These are phyloP conservation scores for Nemania sp. DNA, from an alignment of 2,329 filamentous ascomycete species.

Conservation along the genomic window DNA sequence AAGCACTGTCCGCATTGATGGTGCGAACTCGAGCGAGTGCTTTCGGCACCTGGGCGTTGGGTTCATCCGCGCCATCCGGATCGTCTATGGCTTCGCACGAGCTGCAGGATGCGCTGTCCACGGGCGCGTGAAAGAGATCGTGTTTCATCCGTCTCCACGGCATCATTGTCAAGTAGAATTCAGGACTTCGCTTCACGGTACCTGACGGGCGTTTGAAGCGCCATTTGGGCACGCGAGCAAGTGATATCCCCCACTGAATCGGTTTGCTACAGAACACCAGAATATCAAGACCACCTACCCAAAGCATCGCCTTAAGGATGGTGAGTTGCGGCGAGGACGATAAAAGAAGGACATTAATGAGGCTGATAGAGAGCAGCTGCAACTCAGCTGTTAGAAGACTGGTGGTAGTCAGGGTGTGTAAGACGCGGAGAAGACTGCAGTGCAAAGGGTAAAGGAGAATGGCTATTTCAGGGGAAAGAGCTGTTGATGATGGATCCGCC, in stretches of 20 bases:
- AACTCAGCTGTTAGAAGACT: conserved; percentile 87
- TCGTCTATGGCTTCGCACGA: conserved; percentile 42
- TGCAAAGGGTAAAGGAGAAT: conserved; percentile 81
- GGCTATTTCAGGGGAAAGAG: conserved; percentile 60
- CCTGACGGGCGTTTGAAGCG: conserved; percentile 69
- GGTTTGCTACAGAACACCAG: conserved; percentile 75
- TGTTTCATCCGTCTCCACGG: conserved; percentile 55
- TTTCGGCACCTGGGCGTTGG: conserved; percentile 12
- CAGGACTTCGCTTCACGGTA: conserved; percentile 42
- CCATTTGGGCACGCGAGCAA: conserved; percentile 91
- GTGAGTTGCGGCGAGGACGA: conserved; percentile 80
- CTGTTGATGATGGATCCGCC: conserved; percentile 23
- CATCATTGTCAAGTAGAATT: conserved; percentile 47
- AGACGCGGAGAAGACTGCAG: conserved; percentile 71
- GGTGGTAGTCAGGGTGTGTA: conserved; percentile 84
- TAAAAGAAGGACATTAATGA: conserved; percentile 81
- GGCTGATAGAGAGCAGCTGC: conserved; percentile 78
- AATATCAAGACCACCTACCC: conserved; percentile 78
- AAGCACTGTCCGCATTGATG: conserved; percentile 24
- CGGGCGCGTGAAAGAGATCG: conserved; percentile 40
- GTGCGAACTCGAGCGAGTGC: conserved; percentile 30
- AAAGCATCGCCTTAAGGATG: conserved; percentile 84
- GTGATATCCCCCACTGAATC: conserved; percentile 79
- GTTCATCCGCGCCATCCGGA: conserved; percentile 35
- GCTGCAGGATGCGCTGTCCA: conserved; percentile 41